These are phyloP conservation scores for Colletotrichum sp. DNA, from an alignment of 2,329 filamentous ascomycete genomes.

Conservation along the genomic window DNA sequence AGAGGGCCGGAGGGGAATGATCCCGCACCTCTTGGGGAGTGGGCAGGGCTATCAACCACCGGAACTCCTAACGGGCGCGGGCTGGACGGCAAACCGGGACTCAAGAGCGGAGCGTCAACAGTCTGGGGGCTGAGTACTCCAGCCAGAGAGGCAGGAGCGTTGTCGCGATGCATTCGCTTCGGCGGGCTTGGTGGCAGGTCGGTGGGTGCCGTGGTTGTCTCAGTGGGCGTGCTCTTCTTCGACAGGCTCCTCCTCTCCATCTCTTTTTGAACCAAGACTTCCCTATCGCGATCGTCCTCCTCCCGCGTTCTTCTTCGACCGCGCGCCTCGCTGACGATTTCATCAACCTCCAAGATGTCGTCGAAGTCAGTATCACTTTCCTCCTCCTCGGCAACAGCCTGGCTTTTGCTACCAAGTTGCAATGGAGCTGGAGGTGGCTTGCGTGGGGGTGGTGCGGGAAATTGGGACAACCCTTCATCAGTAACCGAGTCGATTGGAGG, in stretches of 20 bases:
- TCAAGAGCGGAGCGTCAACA: conserved; percentile 51
- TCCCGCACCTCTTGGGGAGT: conserved; percentile 61
- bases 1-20: conserved; percentile 58
- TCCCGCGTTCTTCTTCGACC: conserved; percentile 85
- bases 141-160: conserved; percentile 55
- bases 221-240: conserved; percentile 68
- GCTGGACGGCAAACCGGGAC: conserved; percentile 64
- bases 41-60: conserved; percentile 40
- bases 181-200: conserved; percentile 42
- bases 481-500: conserved; percentile 41
- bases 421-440: conserved; percentile 88
- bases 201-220: conserved; percentile 33
- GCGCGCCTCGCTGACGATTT: conserved; percentile 64
- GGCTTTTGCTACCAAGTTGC: conserved; percentile 62
- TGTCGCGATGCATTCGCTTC: conserved; percentile 38
- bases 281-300: conserved; percentile 82
- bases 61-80: conserved; percentile 54
- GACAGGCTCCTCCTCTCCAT: conserved; percentile 75
- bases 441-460: conserved; percentile 67
- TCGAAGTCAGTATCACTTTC: conserved; percentile 85
- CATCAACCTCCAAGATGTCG: conserved; percentile 73
- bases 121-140: conserved; percentile 49
- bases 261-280: conserved; percentile 69
- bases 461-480: conserved; percentile 52
- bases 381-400: conserved; percentile 55